Conservation (phyloP, 441 rosid genomes). For the Viola pubescens region DNA sequence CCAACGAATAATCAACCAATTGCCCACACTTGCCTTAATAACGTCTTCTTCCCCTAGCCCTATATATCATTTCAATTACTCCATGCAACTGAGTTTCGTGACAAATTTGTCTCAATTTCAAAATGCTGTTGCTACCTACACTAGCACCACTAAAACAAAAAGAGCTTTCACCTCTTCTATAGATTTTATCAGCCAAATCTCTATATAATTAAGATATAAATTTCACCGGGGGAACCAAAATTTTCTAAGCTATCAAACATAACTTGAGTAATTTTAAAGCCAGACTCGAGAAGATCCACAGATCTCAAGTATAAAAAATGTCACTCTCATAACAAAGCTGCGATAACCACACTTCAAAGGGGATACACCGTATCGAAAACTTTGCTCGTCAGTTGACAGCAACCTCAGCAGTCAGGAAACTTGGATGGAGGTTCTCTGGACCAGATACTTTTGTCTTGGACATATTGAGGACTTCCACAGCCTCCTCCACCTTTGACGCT, state of each 20-base stretch:
- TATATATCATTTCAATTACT: no score
- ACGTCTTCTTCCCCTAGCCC: no score
- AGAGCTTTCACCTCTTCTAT: no score
- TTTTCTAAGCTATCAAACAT: background rate
- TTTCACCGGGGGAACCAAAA: background rate
- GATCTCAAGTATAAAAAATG: constrained; percentile 11
- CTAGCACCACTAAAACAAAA: no score
- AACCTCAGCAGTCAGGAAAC: constrained; percentile 46
- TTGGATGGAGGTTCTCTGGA: constrained; percentile 39
- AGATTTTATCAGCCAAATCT: no score
- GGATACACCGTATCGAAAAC: no score
- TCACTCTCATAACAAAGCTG: constrained; percentile 6
- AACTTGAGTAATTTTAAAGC: background rate
- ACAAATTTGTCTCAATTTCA: no score
- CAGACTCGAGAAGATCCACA: constrained; percentile 3
- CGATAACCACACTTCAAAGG: constrained; percentile 5
- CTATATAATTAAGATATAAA: no score
- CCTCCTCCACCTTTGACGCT: constrained; percentile 63
- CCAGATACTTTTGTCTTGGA: constrained; percentile 35
- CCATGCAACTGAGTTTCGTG: no score
- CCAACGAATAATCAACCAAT: no score
- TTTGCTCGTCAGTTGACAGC: constrained; percentile 38
- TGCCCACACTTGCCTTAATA: no score
- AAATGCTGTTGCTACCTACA: no score
- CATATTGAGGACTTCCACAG: constrained; percentile 55